A percentile compares a stretch with the other conserved stretches of the same genome.
Conservation (phyloP, 2,329 filamentous ascomycete species). For the Colletotrichum sp. region DNA sequence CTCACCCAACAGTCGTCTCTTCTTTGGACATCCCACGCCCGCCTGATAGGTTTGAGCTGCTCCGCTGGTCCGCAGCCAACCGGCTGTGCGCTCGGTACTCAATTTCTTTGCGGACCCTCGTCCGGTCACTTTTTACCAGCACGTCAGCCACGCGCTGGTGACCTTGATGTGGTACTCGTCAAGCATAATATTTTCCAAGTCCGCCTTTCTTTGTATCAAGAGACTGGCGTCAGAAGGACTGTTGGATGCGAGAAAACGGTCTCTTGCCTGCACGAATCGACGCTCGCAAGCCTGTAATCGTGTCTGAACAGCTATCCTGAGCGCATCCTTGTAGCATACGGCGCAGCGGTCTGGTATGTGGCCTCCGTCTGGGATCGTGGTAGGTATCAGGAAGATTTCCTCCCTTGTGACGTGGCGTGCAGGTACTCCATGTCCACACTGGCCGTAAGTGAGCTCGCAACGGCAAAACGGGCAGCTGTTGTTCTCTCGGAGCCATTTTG, state of each 20-base stretch:
- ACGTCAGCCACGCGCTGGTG: neutral
- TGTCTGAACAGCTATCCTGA: neutral
- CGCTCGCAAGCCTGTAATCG: neutral
- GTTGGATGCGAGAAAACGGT: neutral
- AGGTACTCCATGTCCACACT: constrained; percentile 33
- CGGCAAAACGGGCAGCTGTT: constrained; percentile 40
- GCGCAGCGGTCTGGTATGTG: constrained; percentile 28
- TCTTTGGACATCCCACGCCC: neutral
- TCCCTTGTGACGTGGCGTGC: constrained; percentile 30
- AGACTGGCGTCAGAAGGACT: neutral
- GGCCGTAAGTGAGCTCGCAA: constrained; percentile 26
- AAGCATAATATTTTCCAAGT: constrained; percentile 4
- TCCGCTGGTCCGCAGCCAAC: neutral
- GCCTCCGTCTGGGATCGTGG: constrained; percentile 35
- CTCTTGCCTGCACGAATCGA: neutral
- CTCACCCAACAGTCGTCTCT: neutral
- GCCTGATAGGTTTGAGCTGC: neutral
- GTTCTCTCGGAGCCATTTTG: constrained; percentile 28
- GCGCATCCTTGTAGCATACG: constrained; percentile 10
- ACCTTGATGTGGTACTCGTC: neutral
- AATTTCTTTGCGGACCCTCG: neutral
- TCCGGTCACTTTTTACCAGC: neutral
- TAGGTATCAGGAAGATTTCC: constrained; percentile 35
- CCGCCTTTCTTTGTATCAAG: neutral
- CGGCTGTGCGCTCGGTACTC: neutral